Percentiles rank a stretch among this genome's conserved stretches.
Evolutionary conservation across 208 protist genomes (phyloP).

Genomic region (Crithidia mellificae): DNA sequence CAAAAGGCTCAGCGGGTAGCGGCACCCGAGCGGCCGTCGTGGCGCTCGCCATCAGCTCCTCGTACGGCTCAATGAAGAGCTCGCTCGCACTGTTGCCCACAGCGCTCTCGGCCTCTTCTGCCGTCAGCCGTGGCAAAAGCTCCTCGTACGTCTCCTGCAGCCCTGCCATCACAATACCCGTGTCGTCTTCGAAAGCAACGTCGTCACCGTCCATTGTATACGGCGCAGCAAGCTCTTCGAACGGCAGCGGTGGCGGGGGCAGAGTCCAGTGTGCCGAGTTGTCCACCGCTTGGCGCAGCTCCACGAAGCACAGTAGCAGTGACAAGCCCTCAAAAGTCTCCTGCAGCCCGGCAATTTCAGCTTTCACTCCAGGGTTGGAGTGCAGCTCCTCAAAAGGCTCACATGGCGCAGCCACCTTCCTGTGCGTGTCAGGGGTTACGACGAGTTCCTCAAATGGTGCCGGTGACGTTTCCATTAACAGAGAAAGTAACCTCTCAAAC

Average conservation of each 20-base stretch:
- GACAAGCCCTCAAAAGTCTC: slow-evolving; percentile 3
- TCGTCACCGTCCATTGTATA: too few species aligned
- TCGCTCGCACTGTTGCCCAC: background rate
- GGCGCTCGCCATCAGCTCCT: slow-evolving; percentile 6
- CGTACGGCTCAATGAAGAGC: background rate
- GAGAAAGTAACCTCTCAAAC: background rate
- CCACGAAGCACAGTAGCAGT: background rate
- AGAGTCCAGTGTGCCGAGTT: background rate
- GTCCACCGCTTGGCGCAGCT: background rate
- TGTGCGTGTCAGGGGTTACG: background rate
- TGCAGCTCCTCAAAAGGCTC: background rate
- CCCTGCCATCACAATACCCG: background rate
- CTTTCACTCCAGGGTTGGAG: background rate
- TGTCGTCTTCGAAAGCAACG: background rate
- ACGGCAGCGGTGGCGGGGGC: background rate
- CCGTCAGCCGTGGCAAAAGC: background rate
- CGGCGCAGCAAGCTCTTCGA: slow-evolving; percentile 4
- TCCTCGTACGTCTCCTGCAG: slow-evolving; percentile 4
- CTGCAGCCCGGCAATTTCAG: background rate
- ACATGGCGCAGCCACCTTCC: background rate
- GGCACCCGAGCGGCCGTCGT: background rate
- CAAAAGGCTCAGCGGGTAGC: slow-evolving; percentile 1
- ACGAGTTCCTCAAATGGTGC: slow-evolving; percentile 6
- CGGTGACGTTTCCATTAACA: too few species aligned
- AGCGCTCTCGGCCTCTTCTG: background rate